phyloP scores from a whole-genome alignment of 345 rosid species.

The Ceriops decandra region DNA sequence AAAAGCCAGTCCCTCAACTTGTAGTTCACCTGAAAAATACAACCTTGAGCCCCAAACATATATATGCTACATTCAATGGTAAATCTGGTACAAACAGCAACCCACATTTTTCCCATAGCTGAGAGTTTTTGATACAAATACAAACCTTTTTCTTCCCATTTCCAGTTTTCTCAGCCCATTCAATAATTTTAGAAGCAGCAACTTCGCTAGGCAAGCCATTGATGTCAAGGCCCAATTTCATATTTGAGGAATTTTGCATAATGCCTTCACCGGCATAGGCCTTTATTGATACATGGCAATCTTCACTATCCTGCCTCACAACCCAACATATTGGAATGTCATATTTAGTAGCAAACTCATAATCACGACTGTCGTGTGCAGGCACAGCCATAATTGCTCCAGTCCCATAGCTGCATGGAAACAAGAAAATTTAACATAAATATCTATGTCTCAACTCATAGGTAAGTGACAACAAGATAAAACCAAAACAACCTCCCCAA shows the following conservation, averaged over 20 bases:
- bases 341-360: slow-evolving; percentile 77
- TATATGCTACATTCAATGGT: neutral
- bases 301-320: slow-evolving; percentile 46
- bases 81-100: neutral
- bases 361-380: slow-evolving; percentile 81
- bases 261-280: slow-evolving; percentile 66
- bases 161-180: slow-evolving; percentile 78
- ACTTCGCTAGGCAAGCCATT: slow-evolving; percentile 62
- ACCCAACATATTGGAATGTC: slow-evolving; percentile 69
- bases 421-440: neutral
- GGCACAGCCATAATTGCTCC: slow-evolving; percentile 99
- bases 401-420: slow-evolving; percentile 74
- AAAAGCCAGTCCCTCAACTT: slow-evolving; percentile 98
- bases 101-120: neutral
- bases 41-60: neutral
- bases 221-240: slow-evolving; percentile 61
- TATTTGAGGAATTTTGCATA: slow-evolving; percentile 59
- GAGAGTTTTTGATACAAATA: neutral
- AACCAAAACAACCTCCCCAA: slow-evolving; percentile 54
- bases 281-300: slow-evolving; percentile 35
- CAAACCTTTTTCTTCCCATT: slow-evolving; percentile 90
- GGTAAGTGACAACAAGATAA: slow-evolving; percentile 4
- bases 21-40: slow-evolving; percentile 63
- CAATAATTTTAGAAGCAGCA: slow-evolving; percentile 62
- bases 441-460: slow-evolving; percentile 6